These are phyloP conservation scores for Sedum album DNA, from an alignment of 164 flowering plant species.

Conservation along the genomic window DNA sequence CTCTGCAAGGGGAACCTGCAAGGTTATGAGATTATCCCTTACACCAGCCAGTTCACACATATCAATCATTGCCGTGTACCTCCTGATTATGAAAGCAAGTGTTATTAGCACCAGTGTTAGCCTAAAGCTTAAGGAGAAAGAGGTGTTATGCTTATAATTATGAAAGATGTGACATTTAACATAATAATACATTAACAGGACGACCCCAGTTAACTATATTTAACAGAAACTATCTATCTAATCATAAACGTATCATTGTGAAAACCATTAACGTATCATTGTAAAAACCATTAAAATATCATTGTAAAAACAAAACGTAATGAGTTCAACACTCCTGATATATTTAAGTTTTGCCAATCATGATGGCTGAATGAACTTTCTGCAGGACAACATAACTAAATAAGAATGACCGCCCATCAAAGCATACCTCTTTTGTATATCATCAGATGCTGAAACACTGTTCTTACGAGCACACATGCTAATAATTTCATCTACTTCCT, in stretches of 20 bases:
- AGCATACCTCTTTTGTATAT: constrained; percentile 66
- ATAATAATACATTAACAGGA: not conserved
- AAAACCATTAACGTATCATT: too few relatives aligned
- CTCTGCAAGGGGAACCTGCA: constrained; percentile 70
- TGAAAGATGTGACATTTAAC: not conserved
- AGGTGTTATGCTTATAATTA: not conserved
- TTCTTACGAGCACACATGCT: constrained; percentile 40
- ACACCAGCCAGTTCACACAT: constrained; percentile 79
- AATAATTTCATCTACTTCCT: constrained; percentile 89
- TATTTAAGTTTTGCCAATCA: not conserved
- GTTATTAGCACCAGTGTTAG: not conserved
- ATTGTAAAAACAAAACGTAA: not conserved
- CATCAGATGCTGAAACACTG: constrained; percentile 54
- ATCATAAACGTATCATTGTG: too few relatives aligned
- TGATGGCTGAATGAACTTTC: not conserved
- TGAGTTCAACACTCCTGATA: not conserved
- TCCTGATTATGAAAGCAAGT: constrained; percentile 32
- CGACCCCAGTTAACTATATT: not conserved
- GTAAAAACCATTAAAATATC: too few relatives aligned
- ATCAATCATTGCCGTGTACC: constrained; percentile 88
- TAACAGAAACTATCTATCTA: not conserved
- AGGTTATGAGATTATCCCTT: constrained; percentile 55
- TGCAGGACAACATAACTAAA: not conserved
- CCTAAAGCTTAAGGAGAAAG: not conserved
- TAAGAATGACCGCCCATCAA: not conserved